A percentile compares a stretch with the other conserved stretches of the same genome.
Conservation (phyloP, 1,284 basidiomycete species). For the Mycena sp. region DNA sequence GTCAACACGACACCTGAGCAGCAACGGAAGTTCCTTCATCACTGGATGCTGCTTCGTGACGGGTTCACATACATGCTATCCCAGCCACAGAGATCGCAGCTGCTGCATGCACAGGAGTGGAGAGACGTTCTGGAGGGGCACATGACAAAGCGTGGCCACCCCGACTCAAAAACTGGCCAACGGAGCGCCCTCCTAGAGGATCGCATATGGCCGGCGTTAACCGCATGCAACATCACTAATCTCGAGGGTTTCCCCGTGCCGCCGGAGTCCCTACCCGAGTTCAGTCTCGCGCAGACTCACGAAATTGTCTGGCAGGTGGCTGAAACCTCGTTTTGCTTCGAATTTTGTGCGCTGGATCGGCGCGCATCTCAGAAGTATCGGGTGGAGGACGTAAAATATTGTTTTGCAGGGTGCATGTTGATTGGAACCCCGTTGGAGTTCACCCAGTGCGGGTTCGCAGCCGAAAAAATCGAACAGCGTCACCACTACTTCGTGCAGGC, state of each 20-base stretch:
- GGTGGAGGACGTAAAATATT: neutral
- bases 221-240: neutral
- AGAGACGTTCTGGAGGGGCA: neutral
- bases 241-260: slow-evolving; percentile 8
- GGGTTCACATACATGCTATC: neutral
- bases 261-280: no score
- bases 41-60: neutral
- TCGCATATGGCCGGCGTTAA: neutral
- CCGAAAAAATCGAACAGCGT: neutral
- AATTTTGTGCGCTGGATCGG: neutral
- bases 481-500: neutral
- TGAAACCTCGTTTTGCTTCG: slow-evolving; percentile 1
- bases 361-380: neutral
- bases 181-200: neutral
- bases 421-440: neutral
- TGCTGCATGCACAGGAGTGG: neutral
- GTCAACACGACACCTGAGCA: neutral
- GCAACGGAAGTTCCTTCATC: neutral
- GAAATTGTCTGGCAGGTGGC: slow-evolving; percentile 5
- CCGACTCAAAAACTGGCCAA: neutral
- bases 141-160: no score
- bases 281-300: neutral
- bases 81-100: neutral
- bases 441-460: no score
- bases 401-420: neutral